Evolutionary conservation across 73 alveolate genomes (phyloP).

Genomic region (Effrenium voratum): DNA sequence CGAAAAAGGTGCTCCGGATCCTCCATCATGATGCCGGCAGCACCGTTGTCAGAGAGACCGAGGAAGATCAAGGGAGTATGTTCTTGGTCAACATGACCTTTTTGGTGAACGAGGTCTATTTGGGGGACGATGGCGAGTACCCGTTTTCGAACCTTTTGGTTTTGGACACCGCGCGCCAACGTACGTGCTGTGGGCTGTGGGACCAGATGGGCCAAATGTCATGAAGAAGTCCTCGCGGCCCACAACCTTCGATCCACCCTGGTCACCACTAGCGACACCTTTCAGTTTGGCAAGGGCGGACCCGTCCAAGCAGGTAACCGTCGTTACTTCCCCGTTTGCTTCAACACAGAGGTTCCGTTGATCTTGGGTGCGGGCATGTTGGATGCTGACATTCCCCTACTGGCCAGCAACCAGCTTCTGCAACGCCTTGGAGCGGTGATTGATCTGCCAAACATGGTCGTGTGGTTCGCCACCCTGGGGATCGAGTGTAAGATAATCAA

Average conservation of each 20-base stretch:
- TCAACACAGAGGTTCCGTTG: background rate
- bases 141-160: too few relatives aligned
- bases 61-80: too few relatives aligned
- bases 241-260: background rate
- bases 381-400: background rate
- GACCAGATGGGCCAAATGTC: background rate
- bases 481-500: background rate
- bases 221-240: background rate
- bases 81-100: too few relatives aligned
- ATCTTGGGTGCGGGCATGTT: background rate
- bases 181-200: constrained; percentile 20
- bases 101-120: too few relatives aligned
- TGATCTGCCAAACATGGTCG: background rate
- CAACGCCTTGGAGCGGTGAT: background rate
- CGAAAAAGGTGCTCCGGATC: too few relatives aligned
- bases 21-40: too few relatives aligned
- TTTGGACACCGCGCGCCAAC: background rate
- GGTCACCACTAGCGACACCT: background rate
- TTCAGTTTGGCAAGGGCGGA: constrained; percentile 2
- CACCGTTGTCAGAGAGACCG: too few relatives aligned
- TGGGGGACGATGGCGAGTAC: too few relatives aligned
- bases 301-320: background rate
- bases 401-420: background rate
- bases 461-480: background rate
- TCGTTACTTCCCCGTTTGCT: background rate